A percentile compares a stretch with the other conserved stretches of the same genome.
phyloP scores from a whole-genome alignment of 2,329 filamentous ascomycete genomes.

The Simplicillium sp. region DNA sequence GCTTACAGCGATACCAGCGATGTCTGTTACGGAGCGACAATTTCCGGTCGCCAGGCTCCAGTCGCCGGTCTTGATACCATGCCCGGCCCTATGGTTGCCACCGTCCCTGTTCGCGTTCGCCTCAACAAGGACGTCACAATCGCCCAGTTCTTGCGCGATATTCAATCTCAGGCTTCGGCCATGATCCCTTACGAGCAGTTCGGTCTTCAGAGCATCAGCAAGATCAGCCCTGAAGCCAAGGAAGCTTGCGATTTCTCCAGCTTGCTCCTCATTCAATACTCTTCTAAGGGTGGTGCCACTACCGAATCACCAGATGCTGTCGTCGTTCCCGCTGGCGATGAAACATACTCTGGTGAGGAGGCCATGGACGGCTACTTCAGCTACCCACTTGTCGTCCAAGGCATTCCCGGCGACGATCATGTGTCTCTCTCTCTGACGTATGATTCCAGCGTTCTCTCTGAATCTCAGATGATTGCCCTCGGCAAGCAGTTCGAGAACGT shows the following conservation, averaged over 20 bases:
- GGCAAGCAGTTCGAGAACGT: conserved; percentile 10
- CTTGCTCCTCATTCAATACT: conserved; percentile 17
- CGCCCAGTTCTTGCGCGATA: conserved; percentile 40
- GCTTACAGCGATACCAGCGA: conserved; percentile 31
- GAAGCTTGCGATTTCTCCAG: conserved; percentile 13
- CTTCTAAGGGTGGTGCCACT: conserved; percentile 1
- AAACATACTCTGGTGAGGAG: conserved; percentile 1
- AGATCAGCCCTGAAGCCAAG: conserved; percentile 26
- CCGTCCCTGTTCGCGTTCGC: conserved; percentile 44
- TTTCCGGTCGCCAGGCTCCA: conserved; percentile 45
- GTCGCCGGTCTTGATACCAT: conserved; percentile 41
- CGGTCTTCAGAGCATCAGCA: conserved; percentile 49
- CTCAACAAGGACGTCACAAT: conserved; percentile 32
- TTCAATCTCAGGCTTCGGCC: conserved; percentile 46
- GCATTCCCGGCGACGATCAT: conserved; percentile 4
- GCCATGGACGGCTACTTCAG: conserved; percentile 11
- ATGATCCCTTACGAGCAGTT: conserved; percentile 58
- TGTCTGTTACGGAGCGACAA: conserved; percentile 48
- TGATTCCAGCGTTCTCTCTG: conserved; percentile 4
- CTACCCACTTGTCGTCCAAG: conserved; percentile 14
- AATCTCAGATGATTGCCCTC: conserved; percentile 8
- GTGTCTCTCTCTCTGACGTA: conserved; percentile 9
- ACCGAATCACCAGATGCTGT: not conserved
- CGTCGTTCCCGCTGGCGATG: conserved; percentile 4
- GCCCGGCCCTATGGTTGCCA: conserved; percentile 52